A percentile compares a stretch with the other conserved stretches of the same genome.
These are phyloP conservation scores for Penicillium sp. DNA, from an alignment of 2,329 filamentous ascomycete species.

Conservation along the genomic window DNA sequence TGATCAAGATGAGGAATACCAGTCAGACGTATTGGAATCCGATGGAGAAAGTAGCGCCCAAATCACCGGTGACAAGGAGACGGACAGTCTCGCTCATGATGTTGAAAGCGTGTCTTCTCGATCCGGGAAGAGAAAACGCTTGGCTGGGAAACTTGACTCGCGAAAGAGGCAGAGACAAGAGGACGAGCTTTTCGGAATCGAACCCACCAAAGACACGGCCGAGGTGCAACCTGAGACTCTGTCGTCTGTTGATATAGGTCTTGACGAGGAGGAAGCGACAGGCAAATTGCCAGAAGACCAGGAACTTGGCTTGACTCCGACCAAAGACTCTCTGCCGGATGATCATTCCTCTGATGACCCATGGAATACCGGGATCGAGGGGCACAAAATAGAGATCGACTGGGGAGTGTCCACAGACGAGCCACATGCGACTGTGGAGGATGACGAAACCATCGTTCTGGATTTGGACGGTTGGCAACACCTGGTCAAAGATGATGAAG, in stretches of 20 bases:
- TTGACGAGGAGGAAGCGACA: slow-evolving; percentile 1
- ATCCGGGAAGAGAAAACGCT: slow-evolving; percentile 71
- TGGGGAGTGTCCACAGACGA: slow-evolving; percentile 60
- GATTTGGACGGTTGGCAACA: slow-evolving; percentile 71
- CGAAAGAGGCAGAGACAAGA: slow-evolving; percentile 82
- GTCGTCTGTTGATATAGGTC: not conserved
- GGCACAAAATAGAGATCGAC: slow-evolving; percentile 51
- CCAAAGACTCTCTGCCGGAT: slow-evolving; percentile 7
- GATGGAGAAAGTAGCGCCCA: slow-evolving; percentile 10
- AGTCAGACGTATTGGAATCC: slow-evolving; percentile 24
- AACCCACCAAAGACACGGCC: slow-evolving; percentile 50
- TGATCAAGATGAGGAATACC: slow-evolving; percentile 45
- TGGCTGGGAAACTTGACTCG: slow-evolving; percentile 65
- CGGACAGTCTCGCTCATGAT: slow-evolving; percentile 19
- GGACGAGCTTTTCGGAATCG: slow-evolving; percentile 72
- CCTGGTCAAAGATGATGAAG: slow-evolving; percentile 67
- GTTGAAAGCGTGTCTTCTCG: slow-evolving; percentile 53
- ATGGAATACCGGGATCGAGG: slow-evolving; percentile 29
- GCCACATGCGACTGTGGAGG: slow-evolving; percentile 63
- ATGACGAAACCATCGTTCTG: slow-evolving; percentile 61
- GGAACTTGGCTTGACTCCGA: not conserved
- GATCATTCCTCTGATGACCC: slow-evolving; percentile 25
- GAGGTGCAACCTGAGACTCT: slow-evolving; percentile 33
- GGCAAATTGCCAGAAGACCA: slow-evolving; percentile 2
- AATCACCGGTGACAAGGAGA: slow-evolving; percentile 14